phyloP scores from a whole-genome alignment of 305 asterid species.

The Fraxinus platypoda region DNA sequence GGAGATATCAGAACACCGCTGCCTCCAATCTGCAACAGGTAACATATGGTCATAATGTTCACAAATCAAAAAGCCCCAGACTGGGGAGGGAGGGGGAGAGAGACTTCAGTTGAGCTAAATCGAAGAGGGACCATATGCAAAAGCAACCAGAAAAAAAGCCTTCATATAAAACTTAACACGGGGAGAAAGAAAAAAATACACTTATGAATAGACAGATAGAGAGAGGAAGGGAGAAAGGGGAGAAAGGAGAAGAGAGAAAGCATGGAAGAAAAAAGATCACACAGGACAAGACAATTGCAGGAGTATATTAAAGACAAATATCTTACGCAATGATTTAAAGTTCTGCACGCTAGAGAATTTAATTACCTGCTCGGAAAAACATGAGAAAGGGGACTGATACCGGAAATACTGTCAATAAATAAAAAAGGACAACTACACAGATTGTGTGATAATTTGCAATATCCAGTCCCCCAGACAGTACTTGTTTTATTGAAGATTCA shows the following conservation, averaged over 20 bases:
- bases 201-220: not conserved
- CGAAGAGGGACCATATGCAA: not conserved
- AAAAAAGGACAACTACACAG: not conserved
- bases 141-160: not conserved
- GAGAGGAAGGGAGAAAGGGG: not conserved
- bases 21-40: slow-evolving; percentile 78
- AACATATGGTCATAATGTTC: not conserved
- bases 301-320: not conserved
- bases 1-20: slow-evolving; percentile 94
- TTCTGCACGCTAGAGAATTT: not conserved
- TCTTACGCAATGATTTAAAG: not conserved
- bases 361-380: not conserved
- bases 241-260: not conserved
- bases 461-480: not conserved
- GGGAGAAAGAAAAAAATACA: not conserved
- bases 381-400: not conserved
- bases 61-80: not conserved
- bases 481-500: not conserved
- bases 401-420: not conserved
- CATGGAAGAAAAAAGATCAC: not conserved
- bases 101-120: not conserved
- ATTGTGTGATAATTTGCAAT: not conserved
- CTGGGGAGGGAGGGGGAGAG: not conserved
- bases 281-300: not conserved
- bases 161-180: not conserved